Evolutionary conservation across 371 early-diverging fungal species (phyloP).

Genomic region (Apophysomyces elegans): DNA sequence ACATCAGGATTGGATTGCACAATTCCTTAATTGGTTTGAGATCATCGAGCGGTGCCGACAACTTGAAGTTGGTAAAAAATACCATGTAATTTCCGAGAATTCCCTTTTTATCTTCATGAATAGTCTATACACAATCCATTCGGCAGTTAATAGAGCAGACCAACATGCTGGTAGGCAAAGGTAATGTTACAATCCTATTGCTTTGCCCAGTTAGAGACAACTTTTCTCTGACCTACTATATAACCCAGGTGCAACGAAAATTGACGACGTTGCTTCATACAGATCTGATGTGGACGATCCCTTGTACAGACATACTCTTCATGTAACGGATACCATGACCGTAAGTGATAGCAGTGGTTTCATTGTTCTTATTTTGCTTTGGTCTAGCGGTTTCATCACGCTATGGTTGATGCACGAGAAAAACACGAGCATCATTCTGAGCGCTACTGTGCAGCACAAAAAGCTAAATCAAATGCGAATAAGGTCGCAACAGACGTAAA

Average conservation of each 20-base stretch:
- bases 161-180: neutral
- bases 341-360: neutral
- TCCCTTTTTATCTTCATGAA: neutral
- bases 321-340: neutral
- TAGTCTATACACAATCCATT: slow-evolving; percentile 14
- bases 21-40: slow-evolving; percentile 32
- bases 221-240: neutral
- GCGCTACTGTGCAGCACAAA: slow-evolving; percentile 32
- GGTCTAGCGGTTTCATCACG: slow-evolving; percentile 24
- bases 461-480: slow-evolving; percentile 21
- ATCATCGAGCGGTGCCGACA: slow-evolving; percentile 37
- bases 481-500: slow-evolving; percentile 26
- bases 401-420: slow-evolving; percentile 17
- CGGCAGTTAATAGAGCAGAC: slow-evolving; percentile 10
- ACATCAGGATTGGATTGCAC: slow-evolving; percentile 27
- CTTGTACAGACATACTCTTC: slow-evolving; percentile 2
- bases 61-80: slow-evolving; percentile 29
- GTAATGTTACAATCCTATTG: neutral
- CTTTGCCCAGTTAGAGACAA: neutral
- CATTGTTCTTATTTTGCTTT: neutral
- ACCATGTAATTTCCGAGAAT: too few species aligned
- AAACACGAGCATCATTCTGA: slow-evolving; percentile 26
- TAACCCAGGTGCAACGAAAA: neutral
- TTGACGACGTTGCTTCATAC: neutral
- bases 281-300: neutral